Conservation (phyloP, 495 filamentous ascomycete species). For the Penicillium steckii region DNA sequence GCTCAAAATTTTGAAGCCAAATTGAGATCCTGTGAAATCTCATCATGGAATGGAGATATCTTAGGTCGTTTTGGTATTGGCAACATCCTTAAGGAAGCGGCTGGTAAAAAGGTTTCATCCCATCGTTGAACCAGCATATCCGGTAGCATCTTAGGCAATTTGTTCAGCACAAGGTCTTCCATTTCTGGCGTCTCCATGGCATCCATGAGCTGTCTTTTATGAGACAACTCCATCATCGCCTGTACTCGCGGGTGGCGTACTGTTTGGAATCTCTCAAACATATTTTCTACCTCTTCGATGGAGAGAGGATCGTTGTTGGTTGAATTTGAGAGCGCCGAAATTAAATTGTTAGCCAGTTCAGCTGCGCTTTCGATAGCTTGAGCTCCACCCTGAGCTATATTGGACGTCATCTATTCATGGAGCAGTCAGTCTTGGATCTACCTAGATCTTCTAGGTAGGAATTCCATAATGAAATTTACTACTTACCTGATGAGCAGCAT, state of each 20-base stretch:
- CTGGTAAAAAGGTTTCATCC: no score
- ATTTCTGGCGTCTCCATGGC: no score
- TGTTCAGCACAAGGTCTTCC: conserved; percentile 16
- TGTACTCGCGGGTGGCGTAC: conserved; percentile 1
- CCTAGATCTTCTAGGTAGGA: no score
- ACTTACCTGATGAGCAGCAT: conserved; percentile 6
- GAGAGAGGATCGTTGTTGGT: not conserved
- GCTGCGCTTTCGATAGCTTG: conserved; percentile 3
- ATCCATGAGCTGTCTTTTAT: not conserved
- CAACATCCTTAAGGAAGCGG: no score
- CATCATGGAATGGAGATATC: no score
- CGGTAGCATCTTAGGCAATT: no score
- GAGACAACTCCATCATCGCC: not conserved
- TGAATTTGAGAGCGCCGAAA: conserved; percentile 3
- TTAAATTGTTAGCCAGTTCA: not conserved
- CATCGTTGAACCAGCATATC: no score
- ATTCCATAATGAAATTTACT: not conserved
- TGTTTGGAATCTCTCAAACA: conserved; percentile 9
- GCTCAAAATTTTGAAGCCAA: no score
- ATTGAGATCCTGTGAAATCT: no score
- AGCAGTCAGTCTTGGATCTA: no score
- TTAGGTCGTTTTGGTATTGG: no score
- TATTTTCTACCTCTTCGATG: conserved; percentile 25
- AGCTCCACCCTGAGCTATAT: not conserved
- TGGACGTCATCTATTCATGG: conserved; percentile 7